phyloP scores from a whole-genome alignment of 2,329 filamentous ascomycete species.

The Colletotrichum spinosum region DNA sequence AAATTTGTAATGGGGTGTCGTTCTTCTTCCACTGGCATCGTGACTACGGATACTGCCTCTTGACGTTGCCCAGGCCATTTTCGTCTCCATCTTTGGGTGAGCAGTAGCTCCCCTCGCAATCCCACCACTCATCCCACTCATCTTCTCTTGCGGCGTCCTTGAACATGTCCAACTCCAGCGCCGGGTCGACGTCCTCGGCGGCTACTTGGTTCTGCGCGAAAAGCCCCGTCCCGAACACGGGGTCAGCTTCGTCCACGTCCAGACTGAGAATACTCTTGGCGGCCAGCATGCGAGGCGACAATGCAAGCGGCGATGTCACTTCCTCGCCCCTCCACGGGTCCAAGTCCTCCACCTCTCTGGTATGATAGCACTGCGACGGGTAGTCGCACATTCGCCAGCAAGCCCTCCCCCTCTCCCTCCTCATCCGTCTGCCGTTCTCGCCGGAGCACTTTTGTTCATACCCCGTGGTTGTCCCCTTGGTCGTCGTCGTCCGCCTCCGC shows the following conservation, averaged over 20 bases:
- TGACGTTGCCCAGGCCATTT: neutral
- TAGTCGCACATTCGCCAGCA: constrained; percentile 24
- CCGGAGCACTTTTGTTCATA: neutral
- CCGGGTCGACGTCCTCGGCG: neutral
- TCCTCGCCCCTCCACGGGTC: neutral
- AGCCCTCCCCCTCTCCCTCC: neutral
- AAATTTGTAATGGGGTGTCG: constrained; percentile 34
- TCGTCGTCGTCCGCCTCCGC: constrained; percentile 39
- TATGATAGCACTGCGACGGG: constrained; percentile 18
- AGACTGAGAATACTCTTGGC: neutral
- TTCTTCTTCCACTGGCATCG: neutral
- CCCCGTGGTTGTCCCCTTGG: neutral
- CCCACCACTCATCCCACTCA: constrained; percentile 1
- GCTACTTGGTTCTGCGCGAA: neutral
- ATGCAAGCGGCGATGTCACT: neutral
- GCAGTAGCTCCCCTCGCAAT: neutral
- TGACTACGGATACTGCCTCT: neutral
- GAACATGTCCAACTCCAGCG: neutral
- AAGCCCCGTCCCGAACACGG: neutral
- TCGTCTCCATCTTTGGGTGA: neutral
- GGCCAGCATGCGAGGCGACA: neutral
- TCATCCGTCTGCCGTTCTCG: neutral
- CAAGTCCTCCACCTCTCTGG: neutral
- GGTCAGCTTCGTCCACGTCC: constrained; percentile 3
- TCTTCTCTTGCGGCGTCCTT: neutral